A percentile compares a stretch with the other conserved stretches of the same genome.
phyloP scores from a whole-genome alignment of 331 rosid genomes.

The Prunus yedoensis region DNA sequence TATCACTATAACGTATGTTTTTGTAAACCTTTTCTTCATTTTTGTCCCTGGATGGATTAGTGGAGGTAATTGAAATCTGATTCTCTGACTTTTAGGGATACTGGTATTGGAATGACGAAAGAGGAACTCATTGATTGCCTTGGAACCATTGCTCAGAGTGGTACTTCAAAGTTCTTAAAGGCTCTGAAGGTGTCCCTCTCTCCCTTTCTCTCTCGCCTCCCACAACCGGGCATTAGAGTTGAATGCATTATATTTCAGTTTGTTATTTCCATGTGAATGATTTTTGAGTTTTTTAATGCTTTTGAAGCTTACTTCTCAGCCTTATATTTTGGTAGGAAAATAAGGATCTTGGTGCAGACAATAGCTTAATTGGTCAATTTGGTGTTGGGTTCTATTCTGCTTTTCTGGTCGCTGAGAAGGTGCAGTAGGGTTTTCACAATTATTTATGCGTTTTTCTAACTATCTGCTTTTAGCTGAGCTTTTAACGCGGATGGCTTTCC shows the following conservation, averaged over 20 bases:
- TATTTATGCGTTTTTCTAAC: background rate
- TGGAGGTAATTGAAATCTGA: slow-evolving; percentile 14
- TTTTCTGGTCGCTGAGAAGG: slow-evolving; percentile 97
- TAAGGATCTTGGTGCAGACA: slow-evolving; percentile 88
- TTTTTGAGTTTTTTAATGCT: background rate
- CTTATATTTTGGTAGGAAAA: slow-evolving; percentile 59
- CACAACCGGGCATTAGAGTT: background rate
- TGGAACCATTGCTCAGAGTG: slow-evolving; percentile 99
- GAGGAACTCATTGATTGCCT: slow-evolving; percentile 98
- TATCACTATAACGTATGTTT: slow-evolving; percentile 69
- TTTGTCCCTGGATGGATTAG: background rate
- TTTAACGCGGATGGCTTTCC: background rate
- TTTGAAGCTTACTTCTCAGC: slow-evolving; percentile 7
- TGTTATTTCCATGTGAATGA: background rate
- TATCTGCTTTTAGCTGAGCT: slow-evolving; percentile 1
- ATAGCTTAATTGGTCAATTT: slow-evolving; percentile 89
- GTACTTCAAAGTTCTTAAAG: slow-evolving; percentile 89
- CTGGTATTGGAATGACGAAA: slow-evolving; percentile 98
- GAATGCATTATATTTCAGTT: slow-evolving; percentile 1
- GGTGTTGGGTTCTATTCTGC: slow-evolving; percentile 99
- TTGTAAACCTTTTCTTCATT: background rate
- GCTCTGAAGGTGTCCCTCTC: slow-evolving; percentile 71
- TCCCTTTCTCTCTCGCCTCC: background rate
- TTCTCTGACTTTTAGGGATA: slow-evolving; percentile 54
- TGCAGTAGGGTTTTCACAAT: slow-evolving; percentile 23